phyloP scores from a whole-genome alignment of 768 basidiomycete genomes.

The Neoboletus subvelutipes region DNA sequence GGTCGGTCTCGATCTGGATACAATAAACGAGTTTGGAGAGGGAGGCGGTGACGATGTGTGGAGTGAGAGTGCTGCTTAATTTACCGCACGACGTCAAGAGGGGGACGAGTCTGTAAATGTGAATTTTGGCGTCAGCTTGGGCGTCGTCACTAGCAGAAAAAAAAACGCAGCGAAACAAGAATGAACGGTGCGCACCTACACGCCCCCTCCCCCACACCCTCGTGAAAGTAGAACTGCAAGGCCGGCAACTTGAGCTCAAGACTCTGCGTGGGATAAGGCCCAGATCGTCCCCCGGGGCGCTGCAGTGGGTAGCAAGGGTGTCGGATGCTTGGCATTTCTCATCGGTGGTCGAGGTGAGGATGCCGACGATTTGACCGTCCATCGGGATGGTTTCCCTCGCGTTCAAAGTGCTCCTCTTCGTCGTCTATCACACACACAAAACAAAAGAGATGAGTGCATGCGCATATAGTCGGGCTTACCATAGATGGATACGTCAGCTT shows the following conservation, averaged over 20 bases:
- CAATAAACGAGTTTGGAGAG: no score
- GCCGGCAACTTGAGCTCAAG: no score
- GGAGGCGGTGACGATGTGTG: conserved; percentile 66
- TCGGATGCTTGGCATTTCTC: conserved; percentile 89
- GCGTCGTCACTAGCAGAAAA: neutral
- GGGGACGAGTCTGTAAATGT: conserved; percentile 63
- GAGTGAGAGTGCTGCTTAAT: conserved; percentile 58
- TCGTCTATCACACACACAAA: conserved; percentile 41
- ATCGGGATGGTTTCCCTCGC: no score
- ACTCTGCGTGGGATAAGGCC: no score
- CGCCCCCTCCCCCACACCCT: conserved; percentile 78
- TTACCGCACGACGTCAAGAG: conserved; percentile 71
- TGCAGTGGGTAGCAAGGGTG: conserved; percentile 79
- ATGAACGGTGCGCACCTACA: conserved; percentile 52
- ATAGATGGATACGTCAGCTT: conserved; percentile 74
- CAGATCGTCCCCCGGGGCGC: conserved; percentile 60
- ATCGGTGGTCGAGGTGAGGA: no score
- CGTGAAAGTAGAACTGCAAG: conserved; percentile 77
- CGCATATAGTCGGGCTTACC: conserved; percentile 37
- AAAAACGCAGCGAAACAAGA: neutral
- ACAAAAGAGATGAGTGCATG: neutral
- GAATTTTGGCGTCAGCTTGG: no score
- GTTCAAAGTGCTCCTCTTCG: no score
- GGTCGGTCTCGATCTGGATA: no score
- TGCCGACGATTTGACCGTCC: no score